Evolutionary conservation across 1,139 yeast species (phyloP).

Genomic region (Zhuliangozyma blackwelliae): DNA sequence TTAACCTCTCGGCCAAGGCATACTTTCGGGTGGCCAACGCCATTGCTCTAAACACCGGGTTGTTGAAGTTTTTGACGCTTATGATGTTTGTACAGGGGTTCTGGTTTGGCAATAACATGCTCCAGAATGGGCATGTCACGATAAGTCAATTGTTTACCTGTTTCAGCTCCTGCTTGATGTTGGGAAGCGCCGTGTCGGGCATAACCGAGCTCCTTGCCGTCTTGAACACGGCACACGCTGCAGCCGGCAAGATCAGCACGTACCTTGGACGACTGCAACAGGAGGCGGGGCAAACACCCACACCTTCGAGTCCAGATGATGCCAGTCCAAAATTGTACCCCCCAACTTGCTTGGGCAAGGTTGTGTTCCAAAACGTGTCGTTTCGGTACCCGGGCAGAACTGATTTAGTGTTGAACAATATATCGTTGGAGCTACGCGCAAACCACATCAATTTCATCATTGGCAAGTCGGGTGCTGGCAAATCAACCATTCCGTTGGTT

Average conservation of each 20-base stretch:
- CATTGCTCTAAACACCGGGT: conserved; percentile 54
- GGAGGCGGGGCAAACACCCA: background rate
- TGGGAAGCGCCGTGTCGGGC: conserved; percentile 56
- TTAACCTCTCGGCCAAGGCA: conserved; percentile 42
- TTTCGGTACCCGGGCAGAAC: conserved; percentile 63
- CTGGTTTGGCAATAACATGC: conserved; percentile 78
- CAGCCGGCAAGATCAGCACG: conserved; percentile 37
- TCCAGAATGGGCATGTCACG: conserved; percentile 42
- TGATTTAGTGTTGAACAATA: conserved; percentile 40
- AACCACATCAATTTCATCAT: conserved; percentile 57
- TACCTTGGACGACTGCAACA: conserved; percentile 4
- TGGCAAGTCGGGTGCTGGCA: conserved; percentile 91
- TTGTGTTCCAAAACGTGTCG: conserved; percentile 47
- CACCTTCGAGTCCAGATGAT: background rate
- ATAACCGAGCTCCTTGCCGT: conserved; percentile 51
- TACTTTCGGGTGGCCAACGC: conserved; percentile 47
- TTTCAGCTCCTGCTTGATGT: conserved; percentile 71
- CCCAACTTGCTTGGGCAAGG: conserved; percentile 34
- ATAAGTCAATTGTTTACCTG: conserved; percentile 74
- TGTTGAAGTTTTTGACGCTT: conserved; percentile 54
- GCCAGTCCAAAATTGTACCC: conserved; percentile 19
- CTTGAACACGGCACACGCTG: conserved; percentile 62
- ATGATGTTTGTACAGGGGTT: conserved; percentile 87
- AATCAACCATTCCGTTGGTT: conserved; percentile 71
- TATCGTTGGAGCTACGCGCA: conserved; percentile 42